Percentiles rank a stretch among this genome's conserved stretches.
Evolutionary conservation across 495 filamentous ascomycete genomes (phyloP).

Genomic region (Aspergillus cristatus): DNA sequence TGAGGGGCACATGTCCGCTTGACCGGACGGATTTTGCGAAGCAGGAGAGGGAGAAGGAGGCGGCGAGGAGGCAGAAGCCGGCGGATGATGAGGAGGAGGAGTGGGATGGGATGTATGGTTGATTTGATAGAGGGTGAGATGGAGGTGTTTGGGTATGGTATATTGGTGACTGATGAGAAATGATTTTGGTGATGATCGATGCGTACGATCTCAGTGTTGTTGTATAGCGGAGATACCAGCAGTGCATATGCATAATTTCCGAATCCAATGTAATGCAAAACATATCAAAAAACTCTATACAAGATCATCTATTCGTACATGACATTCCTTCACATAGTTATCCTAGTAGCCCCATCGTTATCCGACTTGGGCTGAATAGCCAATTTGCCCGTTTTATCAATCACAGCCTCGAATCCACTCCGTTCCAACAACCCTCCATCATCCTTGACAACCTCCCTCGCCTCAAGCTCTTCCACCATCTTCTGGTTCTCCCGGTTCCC

Average conservation of each 20-base stretch:
- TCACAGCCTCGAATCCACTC: constrained; percentile 44
- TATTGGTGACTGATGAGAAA: neutral
- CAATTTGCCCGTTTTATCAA: constrained; percentile 43
- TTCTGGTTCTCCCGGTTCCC: constrained; percentile 71
- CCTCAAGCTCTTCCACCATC: constrained; percentile 59
- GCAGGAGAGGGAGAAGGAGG: constrained; percentile 56
- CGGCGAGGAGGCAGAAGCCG: constrained; percentile 38
- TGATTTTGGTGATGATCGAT: no score
- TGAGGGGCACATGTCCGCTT: constrained; percentile 83
- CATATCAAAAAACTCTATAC: no score
- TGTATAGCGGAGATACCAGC: no score
- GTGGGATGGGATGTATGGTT: constrained; percentile 66
- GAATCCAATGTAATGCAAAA: no score
- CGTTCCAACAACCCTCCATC: constrained; percentile 40
- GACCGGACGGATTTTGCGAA: constrained; percentile 72
- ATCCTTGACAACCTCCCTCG: constrained; percentile 39
- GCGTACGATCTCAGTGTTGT: neutral
- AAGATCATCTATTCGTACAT: no score
- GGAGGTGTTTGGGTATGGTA: neutral
- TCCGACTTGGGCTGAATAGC: constrained; percentile 25
- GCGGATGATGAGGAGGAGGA: constrained; percentile 58
- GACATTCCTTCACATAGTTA: no score
- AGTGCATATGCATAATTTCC: no score
- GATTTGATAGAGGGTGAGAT: constrained; percentile 8
- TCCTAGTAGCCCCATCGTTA: neutral